A percentile compares a stretch with the other conserved stretches of the same genome.
These are phyloP conservation scores for Beauveria asiatica DNA, from an alignment of 2,329 filamentous ascomycete species.

Conservation along the genomic window DNA sequence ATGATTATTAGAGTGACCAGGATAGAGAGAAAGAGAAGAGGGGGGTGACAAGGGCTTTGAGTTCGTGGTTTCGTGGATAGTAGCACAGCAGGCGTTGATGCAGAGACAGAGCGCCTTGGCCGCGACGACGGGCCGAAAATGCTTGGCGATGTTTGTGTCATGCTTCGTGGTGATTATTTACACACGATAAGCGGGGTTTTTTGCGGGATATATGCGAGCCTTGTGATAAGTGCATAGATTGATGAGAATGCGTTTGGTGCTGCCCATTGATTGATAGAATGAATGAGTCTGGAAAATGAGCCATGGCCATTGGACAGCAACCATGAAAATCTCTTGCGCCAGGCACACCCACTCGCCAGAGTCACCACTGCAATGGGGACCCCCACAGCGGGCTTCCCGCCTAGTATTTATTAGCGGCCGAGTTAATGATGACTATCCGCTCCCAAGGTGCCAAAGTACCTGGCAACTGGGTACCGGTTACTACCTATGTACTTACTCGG, in stretches of 20 bases:
- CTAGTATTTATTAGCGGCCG: neutral
- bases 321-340: no score
- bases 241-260: no score
- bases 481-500: no score
- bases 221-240: no score
- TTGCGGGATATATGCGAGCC: no score
- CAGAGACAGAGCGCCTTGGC: neutral
- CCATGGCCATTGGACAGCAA: no score
- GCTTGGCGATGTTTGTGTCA: neutral
- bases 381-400: conserved; percentile 7
- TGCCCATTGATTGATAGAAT: no score
- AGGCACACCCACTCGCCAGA: neutral
- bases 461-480: neutral
- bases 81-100: neutral
- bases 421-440: neutral
- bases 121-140: neutral
- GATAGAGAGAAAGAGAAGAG: no score
- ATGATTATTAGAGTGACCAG: no score
- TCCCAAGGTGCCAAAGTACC: neutral
- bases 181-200: no score
- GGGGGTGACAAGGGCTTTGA: neutral
- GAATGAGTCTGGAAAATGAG: no score
- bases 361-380: neutral
- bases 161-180: neutral
- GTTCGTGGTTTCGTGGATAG: no score